These are phyloP conservation scores for Nicotiana attenuata DNA, from an alignment of 257 asterid species.

Conservation along the genomic window DNA sequence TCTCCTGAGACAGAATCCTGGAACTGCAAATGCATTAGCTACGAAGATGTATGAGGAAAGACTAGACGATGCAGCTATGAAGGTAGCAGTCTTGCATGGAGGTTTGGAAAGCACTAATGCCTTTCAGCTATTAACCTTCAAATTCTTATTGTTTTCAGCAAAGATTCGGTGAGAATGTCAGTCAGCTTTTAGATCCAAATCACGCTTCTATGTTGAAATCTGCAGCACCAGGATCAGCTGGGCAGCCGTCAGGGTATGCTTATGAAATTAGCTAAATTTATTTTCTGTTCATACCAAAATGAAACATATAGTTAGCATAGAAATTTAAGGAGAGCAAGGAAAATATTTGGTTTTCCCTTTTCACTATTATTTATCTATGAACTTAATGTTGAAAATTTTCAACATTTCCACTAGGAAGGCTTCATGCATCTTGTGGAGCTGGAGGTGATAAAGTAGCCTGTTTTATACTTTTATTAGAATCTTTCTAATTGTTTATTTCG, in stretches of 20 bases:
- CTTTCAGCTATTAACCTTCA: constrained; percentile 14
- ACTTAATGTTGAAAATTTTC: neutral
- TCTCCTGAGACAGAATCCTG: constrained; percentile 75
- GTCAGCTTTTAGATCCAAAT: constrained; percentile 74
- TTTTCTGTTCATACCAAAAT: constrained; percentile 3
- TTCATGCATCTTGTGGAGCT: neutral
- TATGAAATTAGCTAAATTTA: neutral
- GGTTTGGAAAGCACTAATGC: neutral
- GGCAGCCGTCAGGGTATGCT: constrained; percentile 83
- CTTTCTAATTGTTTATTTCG: neutral
- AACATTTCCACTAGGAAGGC: constrained; percentile 1
- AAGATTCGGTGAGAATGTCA: constrained; percentile 76
- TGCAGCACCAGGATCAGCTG: constrained; percentile 71
- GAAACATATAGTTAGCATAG: constrained; percentile 1
- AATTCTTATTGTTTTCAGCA: constrained; percentile 53
- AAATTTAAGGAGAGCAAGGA: neutral
- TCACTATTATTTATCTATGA: neutral
- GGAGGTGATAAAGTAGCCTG: neutral
- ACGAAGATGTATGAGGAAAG: constrained; percentile 92
- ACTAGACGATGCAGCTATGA: constrained; percentile 82
- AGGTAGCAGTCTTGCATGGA: constrained; percentile 40
- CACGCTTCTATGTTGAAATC: constrained; percentile 91
- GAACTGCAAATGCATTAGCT: constrained; percentile 74
- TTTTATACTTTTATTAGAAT: neutral
- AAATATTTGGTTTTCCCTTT: neutral